phyloP scores from a whole-genome alignment of 2,329 filamentous ascomycete species.

The Cytospora piceicola region DNA sequence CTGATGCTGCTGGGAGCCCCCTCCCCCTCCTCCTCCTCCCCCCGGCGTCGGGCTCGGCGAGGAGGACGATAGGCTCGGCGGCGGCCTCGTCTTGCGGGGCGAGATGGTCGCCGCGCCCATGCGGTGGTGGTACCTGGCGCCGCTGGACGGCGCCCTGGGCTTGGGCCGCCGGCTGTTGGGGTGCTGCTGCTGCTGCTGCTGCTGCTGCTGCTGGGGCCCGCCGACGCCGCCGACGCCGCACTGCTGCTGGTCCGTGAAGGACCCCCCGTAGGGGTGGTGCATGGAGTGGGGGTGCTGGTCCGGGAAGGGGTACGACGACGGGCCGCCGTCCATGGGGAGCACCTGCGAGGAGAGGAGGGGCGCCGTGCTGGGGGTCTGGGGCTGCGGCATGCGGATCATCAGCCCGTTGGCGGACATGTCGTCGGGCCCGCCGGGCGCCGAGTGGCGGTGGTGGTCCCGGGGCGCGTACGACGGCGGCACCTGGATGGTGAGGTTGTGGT shows the following conservation, averaged over 20 bases:
- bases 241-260: constrained; percentile 24
- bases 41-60: constrained; percentile 23
- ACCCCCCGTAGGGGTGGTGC: constrained; percentile 20
- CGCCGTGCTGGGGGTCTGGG: constrained; percentile 43
- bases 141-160: constrained; percentile 58
- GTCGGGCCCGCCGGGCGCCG: constrained; percentile 14
- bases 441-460: constrained; percentile 23
- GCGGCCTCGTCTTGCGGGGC: constrained; percentile 48
- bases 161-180: constrained; percentile 48
- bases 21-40: constrained; percentile 23
- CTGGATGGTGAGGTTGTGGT: constrained; percentile 30
- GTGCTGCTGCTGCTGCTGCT: too few relatives aligned
- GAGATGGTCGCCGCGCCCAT: constrained; percentile 42
- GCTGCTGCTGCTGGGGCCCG: constrained; percentile 7
- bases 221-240: constrained; percentile 33
- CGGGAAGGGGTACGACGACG: constrained; percentile 23
- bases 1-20: constrained; percentile 33
- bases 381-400: constrained; percentile 60
- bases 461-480: constrained; percentile 27
- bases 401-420: constrained; percentile 45
- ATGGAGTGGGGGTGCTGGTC: constrained; percentile 29
- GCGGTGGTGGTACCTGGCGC: constrained; percentile 52
- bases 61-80: constrained; percentile 32
- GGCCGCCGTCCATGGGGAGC: constrained; percentile 39
- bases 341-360: constrained; percentile 42